Conservation (phyloP, 2,329 filamentous ascomycete genomes). For the Cephalotrichum gorgonifer region DNA sequence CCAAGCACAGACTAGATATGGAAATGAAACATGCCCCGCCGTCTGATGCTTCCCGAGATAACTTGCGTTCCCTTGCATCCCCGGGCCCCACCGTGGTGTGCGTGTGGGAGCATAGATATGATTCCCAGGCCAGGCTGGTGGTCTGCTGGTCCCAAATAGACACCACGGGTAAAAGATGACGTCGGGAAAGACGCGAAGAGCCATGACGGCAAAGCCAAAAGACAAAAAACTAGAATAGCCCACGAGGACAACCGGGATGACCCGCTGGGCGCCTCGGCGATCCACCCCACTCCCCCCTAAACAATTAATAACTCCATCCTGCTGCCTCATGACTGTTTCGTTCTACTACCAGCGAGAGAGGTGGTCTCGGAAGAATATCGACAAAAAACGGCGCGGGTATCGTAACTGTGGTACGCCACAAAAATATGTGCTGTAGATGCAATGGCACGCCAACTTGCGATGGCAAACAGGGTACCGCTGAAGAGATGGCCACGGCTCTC, state of each 20-base stretch:
- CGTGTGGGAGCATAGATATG: no score
- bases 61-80: no score
- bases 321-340: background rate
- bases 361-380: background rate
- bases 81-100: no score
- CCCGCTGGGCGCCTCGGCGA: background rate
- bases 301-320: background rate
- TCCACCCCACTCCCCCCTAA: background rate
- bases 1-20: no score
- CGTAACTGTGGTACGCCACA: background rate
- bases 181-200: background rate
- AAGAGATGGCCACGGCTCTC: background rate
- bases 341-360: background rate
- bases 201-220: background rate
- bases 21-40: no score
- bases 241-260: background rate
- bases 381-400: background rate
- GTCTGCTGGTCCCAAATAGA: no score
- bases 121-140: no score
- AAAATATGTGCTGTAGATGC: background rate
- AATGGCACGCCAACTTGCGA: background rate
- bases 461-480: background rate
- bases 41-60: no score
- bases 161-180: no score
- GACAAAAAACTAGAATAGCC: background rate